Conservation (phyloP, 164 flowering plant genomes). For the Stephania japonica region DNA sequence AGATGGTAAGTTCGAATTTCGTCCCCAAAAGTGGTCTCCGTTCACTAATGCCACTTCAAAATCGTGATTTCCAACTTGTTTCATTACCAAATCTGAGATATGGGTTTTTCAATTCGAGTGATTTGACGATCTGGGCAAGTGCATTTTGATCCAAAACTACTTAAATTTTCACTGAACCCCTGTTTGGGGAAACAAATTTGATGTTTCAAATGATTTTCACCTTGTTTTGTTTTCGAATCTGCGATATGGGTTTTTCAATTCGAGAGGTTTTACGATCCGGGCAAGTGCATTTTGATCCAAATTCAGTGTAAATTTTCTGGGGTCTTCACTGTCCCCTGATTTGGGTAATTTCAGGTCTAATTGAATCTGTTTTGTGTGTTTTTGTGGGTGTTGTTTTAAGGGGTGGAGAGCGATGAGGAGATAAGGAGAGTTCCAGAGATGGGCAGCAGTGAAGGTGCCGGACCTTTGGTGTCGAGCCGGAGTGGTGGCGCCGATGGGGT, state of each 20-base stretch:
- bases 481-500: conserved; percentile 48
- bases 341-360: neutral
- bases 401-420: conserved; percentile 96
- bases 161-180: neutral
- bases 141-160: neutral
- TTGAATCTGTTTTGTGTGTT: neutral
- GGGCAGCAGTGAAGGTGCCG: conserved; percentile 60
- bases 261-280: neutral
- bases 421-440: conserved; percentile 92
- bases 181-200: no score
- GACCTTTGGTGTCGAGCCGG: conserved; percentile 46
- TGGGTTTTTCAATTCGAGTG: neutral
- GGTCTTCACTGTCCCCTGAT: neutral
- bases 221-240: neutral
- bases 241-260: neutral
- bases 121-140: neutral
- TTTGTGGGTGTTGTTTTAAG: conserved; percentile 23
- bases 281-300: neutral
- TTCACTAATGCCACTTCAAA: neutral
- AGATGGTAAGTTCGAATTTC: conserved; percentile 48
- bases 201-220: neutral
- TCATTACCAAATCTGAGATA: neutral
- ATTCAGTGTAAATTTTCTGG: neutral
- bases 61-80: neutral
- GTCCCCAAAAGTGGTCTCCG: neutral